Base-by-base conservation (phyloP, 176 grass and related monocot species). In the Eragrostis curvula region DNA sequence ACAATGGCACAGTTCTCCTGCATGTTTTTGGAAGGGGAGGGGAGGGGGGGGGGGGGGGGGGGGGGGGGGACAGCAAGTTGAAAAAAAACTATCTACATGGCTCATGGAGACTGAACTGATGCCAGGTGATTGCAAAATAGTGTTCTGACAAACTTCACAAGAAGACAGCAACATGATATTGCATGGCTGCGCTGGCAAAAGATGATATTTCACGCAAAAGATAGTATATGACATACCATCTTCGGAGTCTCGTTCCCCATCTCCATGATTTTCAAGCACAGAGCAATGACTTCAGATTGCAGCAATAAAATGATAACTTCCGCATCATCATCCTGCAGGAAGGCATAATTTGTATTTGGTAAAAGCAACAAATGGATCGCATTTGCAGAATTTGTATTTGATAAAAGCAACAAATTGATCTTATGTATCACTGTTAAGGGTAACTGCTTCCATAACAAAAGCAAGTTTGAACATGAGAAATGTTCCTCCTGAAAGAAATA, bases 171-270 rank as follows among this genome's bases (percentile, higher is more conserved):
- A 43, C 40, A 73, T 29, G 23, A 62, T 70, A 81, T 21, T n/a
- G 16, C 7, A 60, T 76, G 55, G 41, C 27, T 87, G 29, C 48
- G 71, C 71, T 61, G 23, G 50, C 41, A 80, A 76, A 78, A 84
- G 49, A 79, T 58, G 9, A 62, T 21, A 77, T 78, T 64, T 66
- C 52, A 57, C 1, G 30, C 18, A 57, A 59, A 45, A 62, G 40
- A 47, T 45, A 16, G n/a, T n/a, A 77, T 45, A 40, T 53, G 47
- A 89, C 90, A 60, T 89, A 98, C 95, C 14, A 86, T 89, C 86
- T 98, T 95, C 29, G 88, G 93, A 60, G 93, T 79, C 70, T 98
- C 92, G 59, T 63, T 89, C 63, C 92, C 92, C 57, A 89, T 93
- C 78, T 89, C 84, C 95, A 98, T 98, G 59, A 67, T 91, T 24